Conservation (phyloP, 176 grass and related monocot genomes). For the Bothriochloa decipiens region DNA sequence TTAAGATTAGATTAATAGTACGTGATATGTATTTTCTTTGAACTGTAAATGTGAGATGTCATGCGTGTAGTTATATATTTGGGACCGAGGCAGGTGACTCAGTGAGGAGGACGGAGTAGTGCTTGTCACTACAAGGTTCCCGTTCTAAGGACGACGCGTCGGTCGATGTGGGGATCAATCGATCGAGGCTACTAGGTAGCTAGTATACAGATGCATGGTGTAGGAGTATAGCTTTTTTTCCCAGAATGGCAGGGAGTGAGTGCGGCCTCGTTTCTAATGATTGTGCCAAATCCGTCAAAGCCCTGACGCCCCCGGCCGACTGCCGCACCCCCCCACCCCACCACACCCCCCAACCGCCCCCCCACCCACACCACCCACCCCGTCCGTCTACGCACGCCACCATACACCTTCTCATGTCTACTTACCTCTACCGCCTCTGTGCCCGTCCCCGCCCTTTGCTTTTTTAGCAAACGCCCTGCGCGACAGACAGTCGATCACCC, state of each 20-base stretch:
- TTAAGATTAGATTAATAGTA: too few relatives aligned
- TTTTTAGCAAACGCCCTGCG: constrained; percentile 46
- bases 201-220: not conserved
- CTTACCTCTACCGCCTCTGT: constrained; percentile 35
- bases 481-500: not conserved
- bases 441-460: constrained; percentile 30
- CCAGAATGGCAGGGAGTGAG: constrained; percentile 60
- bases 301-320: constrained; percentile 3
- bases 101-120: too few relatives aligned
- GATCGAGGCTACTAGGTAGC: not conserved
- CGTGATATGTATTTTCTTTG: too few relatives aligned
- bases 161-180: not conserved
- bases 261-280: constrained; percentile 73
- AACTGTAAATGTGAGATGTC: too few relatives aligned
- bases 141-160: too few relatives aligned
- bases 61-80: too few relatives aligned
- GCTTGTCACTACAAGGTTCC: too few relatives aligned
- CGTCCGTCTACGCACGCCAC: not conserved
- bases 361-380: too few relatives aligned
- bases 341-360: too few relatives aligned
- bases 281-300: constrained; percentile 79
- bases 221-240: constrained; percentile 21
- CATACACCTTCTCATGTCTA: constrained; percentile 45
- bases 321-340: too few relatives aligned
- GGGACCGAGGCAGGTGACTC: too few relatives aligned